These are phyloP conservation scores for Alternaria infectoria DNA, from an alignment of 2,329 filamentous ascomycete species.

Conservation along the genomic window DNA sequence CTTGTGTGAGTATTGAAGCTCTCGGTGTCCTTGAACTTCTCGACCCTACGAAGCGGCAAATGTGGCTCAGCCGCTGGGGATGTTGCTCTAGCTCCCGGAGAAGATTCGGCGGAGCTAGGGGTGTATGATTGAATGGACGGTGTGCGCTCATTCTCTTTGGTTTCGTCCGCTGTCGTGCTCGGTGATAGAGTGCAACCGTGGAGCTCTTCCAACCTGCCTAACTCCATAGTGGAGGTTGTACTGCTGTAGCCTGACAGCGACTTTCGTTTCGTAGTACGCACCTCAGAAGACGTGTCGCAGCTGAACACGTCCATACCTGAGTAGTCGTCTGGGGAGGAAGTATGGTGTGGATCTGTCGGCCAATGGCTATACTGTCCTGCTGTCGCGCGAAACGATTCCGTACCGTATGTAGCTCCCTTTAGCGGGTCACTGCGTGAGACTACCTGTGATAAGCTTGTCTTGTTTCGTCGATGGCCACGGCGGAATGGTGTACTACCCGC, in stretches of 20 bases:
- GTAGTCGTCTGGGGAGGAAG: background rate
- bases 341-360: background rate
- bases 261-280: background rate
- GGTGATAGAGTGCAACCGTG: too few species aligned
- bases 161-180: background rate
- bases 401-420: background rate
- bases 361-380: background rate
- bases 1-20: rapidly evolving
- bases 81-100: background rate
- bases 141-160: background rate
- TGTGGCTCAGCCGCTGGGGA: too few species aligned
- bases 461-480: background rate
- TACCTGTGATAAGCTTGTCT: background rate
- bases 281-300: background rate
- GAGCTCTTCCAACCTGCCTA: background rate
- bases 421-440: background rate
- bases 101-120: too few species aligned
- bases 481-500: background rate
- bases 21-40: background rate
- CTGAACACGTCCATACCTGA: background rate
- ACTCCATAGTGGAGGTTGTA: background rate
- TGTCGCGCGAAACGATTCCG: background rate
- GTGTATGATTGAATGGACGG: background rate
- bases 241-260: background rate
- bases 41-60: background rate